Evolutionary conservation across 805 yeast species (phyloP), one percentile per base, ranked within the genome.

Genomic region (Candida morakotiae): DNA sequence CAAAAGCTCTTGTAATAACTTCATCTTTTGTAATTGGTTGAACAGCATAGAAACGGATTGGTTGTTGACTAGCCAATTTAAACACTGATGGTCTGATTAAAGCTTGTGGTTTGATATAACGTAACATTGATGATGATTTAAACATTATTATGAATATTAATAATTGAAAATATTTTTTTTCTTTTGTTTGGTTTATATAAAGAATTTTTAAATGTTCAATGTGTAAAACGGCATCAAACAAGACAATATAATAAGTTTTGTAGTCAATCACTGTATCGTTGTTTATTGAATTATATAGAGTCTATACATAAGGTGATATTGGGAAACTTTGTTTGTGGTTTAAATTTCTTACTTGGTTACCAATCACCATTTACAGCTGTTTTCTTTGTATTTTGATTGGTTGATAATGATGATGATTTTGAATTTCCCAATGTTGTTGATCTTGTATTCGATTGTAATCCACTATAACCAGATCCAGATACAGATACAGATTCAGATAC

Each of bases 1-100:
- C 86, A 44, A 83, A 67, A 38, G 93, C 84, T 67, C 97, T 80
- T 46, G 76, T 71, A 49, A 87, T 76, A 47, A 89, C 89, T 58
- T 87, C 96, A 28, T 81, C 84, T 58, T 79, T 77, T 43, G 83
- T 69, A 51, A 88, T 67, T 32, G 81, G 75, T 23, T 85, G 75
- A 38, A 73, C 80, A 37, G 83, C 75, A 67, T 81, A 82, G 55
- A 74, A 64, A 50, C 73, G 67, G 31, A 64, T 48, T 38, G 71
- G 66, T 38, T 49, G 34, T 31, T 21, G 26, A 9, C 22, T 13
- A n/a, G n/a, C n/a, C 3, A 14, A 3, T 21, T 13, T 21, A 13
- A 18, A 28, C 22, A 31, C 14, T 18, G 34, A 21, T 32, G 35
- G 35, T 32, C 23, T 58, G 45, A 49, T 47, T 46, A 49, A 40